Evolutionary conservation across 495 filamentous ascomycete genomes (phyloP).

Genomic region (Aspergillus carlsbadensis): DNA sequence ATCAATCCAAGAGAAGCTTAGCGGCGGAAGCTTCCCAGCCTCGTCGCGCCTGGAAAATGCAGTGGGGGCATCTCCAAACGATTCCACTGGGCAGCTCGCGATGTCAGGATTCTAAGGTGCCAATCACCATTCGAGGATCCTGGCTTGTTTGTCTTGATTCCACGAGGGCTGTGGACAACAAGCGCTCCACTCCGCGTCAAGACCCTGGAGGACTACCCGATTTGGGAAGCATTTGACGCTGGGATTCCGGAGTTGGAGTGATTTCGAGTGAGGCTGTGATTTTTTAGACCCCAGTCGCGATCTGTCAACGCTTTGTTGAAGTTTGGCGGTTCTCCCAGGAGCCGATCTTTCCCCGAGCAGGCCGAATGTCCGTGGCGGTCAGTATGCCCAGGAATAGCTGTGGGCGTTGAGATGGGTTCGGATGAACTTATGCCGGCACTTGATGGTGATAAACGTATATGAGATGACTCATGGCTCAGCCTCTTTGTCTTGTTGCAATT

Average conservation of each 20-base stretch:
- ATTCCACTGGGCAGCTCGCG: no score
- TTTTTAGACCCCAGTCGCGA: neutral
- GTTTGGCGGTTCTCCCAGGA: no score
- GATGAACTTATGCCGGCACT: no score
- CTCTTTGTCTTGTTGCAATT: no score
- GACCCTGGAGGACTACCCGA: neutral
- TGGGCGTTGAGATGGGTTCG: no score
- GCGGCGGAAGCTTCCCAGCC: neutral
- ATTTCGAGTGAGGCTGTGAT: neutral
- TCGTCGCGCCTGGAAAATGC: no score
- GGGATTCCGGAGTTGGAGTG: no score
- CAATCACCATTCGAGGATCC: no score
- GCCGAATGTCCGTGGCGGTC: neutral
- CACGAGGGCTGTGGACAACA: neutral
- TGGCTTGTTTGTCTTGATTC: neutral
- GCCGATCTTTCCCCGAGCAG: neutral
- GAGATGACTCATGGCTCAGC: no score
- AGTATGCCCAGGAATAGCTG: no score
- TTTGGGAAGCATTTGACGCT: slow-evolving; percentile 8
- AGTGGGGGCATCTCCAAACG: no score
- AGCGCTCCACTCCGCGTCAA: neutral
- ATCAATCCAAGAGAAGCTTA: neutral
- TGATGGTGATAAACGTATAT: no score
- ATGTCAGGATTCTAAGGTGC: neutral
- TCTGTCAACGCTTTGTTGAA: neutral